Evolutionary conservation across 345 rosid species (phyloP).

Genomic region (Alliaria petiolata): DNA sequence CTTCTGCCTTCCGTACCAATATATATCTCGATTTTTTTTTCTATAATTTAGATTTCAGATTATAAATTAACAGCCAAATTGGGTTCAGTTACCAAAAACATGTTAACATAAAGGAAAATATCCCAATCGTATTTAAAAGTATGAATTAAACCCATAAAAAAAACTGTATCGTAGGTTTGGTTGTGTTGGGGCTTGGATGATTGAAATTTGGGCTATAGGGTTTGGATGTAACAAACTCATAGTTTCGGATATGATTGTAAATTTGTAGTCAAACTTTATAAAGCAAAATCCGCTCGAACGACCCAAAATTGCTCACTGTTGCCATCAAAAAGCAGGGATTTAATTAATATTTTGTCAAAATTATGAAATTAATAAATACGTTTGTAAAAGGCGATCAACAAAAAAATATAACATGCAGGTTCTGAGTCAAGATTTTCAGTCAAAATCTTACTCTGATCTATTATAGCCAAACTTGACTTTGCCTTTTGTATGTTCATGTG

Average conservation of each 20-base stretch:
- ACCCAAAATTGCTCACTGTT: background rate
- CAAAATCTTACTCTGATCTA: constrained; percentile 23
- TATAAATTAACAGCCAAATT: background rate
- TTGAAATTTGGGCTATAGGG: background rate
- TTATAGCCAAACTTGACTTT: constrained; percentile 29
- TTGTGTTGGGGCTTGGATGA: background rate
- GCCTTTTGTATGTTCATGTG: background rate
- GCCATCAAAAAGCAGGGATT: background rate
- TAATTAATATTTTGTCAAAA: background rate
- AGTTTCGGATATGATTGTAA: background rate
- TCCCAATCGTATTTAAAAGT: background rate
- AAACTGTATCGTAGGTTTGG: background rate
- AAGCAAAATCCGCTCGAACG: background rate
- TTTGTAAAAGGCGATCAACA: background rate
- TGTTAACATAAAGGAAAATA: background rate
- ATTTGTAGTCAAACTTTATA: background rate
- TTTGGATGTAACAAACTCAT: background rate
- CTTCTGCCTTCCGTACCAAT: background rate
- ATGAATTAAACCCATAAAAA: background rate
- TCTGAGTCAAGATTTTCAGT: constrained; percentile 22
- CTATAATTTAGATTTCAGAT: background rate
- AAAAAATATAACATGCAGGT: background rate
- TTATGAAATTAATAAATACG: background rate
- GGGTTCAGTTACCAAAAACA: background rate
- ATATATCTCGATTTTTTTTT: background rate